These are phyloP conservation scores for Vigna mungo DNA, from an alignment of 306 rosid species.

Conservation along the genomic window DNA sequence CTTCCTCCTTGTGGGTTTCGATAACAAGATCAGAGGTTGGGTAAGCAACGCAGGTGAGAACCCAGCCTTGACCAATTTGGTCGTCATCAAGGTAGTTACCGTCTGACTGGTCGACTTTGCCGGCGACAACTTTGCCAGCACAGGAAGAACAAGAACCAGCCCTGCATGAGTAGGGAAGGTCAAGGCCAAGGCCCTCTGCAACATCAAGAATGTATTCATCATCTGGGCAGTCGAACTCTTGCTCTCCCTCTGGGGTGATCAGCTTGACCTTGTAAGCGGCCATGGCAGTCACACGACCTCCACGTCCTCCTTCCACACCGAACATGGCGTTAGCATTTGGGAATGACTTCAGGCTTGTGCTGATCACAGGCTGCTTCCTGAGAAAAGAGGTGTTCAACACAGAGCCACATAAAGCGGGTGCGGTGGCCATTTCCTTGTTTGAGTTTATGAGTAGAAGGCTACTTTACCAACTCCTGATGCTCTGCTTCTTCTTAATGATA, in stretches of 20 bases:
- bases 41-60: conserved; percentile 85
- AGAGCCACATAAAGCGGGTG: conserved; percentile 52
- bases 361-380: conserved; percentile 49
- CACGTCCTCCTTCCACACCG: conserved; percentile 57
- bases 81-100: conserved; percentile 87
- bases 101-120: conserved; percentile 71
- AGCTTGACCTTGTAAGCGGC: conserved; percentile 73
- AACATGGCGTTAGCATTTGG: conserved; percentile 54
- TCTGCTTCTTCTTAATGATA: neutral
- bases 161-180: conserved; percentile 89
- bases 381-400: conserved; percentile 70
- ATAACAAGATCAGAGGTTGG: conserved; percentile 58
- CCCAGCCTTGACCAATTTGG: conserved; percentile 46
- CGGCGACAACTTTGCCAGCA: conserved; percentile 64
- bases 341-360: conserved; percentile 43
- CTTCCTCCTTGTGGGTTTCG: conserved; percentile 92
- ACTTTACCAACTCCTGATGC: no score
- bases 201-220: conserved; percentile 78
- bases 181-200: conserved; percentile 68
- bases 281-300: conserved; percentile 67
- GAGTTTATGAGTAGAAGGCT: neutral
- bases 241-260: conserved; percentile 63
- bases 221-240: conserved; percentile 65
- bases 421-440: conserved; percentile 48
- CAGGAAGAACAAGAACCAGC: conserved; percentile 97